These are phyloP conservation scores for Fennellomyces sp. DNA, from an alignment of 371 early-diverging fungal species.

Conservation along the genomic window DNA sequence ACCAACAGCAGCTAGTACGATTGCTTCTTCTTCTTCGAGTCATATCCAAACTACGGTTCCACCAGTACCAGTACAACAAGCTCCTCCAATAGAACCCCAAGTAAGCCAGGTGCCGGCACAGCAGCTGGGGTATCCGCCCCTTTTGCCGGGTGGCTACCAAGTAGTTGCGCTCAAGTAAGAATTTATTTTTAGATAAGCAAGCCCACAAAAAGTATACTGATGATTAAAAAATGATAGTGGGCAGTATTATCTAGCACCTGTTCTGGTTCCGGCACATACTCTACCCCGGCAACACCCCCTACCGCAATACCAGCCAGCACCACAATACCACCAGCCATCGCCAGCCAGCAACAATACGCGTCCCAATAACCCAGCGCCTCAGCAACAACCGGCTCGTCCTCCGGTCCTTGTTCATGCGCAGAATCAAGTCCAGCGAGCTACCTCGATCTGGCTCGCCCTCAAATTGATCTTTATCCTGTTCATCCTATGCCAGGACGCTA, in stretches of 20 bases:
- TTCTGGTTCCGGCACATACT: conserved; percentile 24
- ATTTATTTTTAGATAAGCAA: background rate
- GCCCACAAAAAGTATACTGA: background rate
- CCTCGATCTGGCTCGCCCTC: conserved; percentile 42
- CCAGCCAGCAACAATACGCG: background rate
- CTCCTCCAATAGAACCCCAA: too few species aligned
- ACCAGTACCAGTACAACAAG: background rate
- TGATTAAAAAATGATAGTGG: conserved; percentile 27
- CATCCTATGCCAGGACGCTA: conserved; percentile 47
- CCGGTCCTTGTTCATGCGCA: conserved; percentile 8
- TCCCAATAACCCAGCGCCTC: conserved; percentile 6
- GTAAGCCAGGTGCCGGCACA: too few species aligned
- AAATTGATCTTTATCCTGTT: conserved; percentile 40
- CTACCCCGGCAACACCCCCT: too few species aligned
- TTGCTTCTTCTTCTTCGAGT: background rate
- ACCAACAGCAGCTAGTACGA: conserved; percentile 18
- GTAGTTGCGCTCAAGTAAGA: conserved; percentile 44
- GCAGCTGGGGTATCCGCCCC: conserved; percentile 18
- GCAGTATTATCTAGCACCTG: conserved; percentile 45
- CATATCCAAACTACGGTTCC: background rate
- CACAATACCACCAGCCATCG: background rate
- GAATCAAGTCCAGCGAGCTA: conserved; percentile 20
- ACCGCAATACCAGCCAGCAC: too few species aligned
- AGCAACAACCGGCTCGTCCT: conserved; percentile 5
- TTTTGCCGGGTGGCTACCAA: conserved; percentile 47